Evolutionary conservation across 345 rosid species (phyloP).

Genomic region (Brassica carinata): DNA sequence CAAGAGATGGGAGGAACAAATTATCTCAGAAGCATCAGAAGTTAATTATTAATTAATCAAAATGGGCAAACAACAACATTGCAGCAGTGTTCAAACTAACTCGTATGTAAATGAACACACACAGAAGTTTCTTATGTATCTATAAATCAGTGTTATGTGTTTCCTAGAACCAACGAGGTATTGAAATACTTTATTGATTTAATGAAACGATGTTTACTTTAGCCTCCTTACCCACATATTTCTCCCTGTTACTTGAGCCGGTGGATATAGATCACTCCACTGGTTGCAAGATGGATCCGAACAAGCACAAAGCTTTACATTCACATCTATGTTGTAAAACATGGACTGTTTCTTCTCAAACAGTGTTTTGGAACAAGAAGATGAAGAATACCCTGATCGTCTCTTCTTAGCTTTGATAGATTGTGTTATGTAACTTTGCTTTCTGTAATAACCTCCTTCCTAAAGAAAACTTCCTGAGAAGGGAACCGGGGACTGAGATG

Average conservation of each 20-base stretch:
- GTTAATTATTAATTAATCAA: not conserved
- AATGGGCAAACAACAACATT: not conserved
- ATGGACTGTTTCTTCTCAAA: slow-evolving; percentile 47
- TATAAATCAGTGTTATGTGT: slow-evolving; percentile 7
- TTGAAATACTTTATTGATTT: slow-evolving; percentile 12
- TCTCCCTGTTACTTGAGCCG: slow-evolving; percentile 41
- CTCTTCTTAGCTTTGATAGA: slow-evolving; percentile 75
- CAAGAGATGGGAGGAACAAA: not conserved
- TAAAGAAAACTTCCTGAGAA: slow-evolving; percentile 43
- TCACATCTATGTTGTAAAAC: slow-evolving; percentile 53
- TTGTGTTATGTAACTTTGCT: slow-evolving; percentile 79
- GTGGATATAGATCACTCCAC: slow-evolving; percentile 51
- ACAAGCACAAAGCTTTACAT: slow-evolving; percentile 54
- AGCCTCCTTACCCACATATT: slow-evolving; percentile 41
- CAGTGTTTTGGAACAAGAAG: slow-evolving; percentile 36
- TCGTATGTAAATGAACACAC: not conserved
- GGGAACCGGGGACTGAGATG: slow-evolving; percentile 55
- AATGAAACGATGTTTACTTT: slow-evolving; percentile 14
- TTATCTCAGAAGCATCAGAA: not conserved
- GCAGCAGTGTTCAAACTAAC: not conserved
- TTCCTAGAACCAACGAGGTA: slow-evolving; percentile 37
- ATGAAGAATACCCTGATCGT: slow-evolving; percentile 32
- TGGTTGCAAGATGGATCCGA: slow-evolving; percentile 24
- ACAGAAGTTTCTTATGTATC: not conserved
- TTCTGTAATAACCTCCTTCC: slow-evolving; percentile 50